Percentiles rank a stretch among this genome's conserved stretches.
These are phyloP conservation scores for Citrus glauca DNA, from an alignment of 345 rosid genomes.

Conservation along the genomic window DNA sequence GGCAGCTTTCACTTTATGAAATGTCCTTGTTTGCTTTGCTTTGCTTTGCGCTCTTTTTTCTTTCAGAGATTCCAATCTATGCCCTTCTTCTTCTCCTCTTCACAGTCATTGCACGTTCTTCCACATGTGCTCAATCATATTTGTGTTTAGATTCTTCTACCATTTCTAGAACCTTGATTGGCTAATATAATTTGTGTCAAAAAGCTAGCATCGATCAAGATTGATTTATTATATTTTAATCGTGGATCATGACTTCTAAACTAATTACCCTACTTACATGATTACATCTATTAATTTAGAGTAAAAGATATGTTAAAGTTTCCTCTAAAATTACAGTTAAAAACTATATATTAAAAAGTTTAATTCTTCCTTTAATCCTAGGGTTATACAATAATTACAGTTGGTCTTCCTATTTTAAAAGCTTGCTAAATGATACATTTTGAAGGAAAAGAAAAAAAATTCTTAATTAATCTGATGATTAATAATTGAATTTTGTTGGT, in stretches of 20 bases:
- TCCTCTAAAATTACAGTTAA: not conserved
- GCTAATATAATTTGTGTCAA: not conserved
- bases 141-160: slow-evolving; percentile 23
- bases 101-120: slow-evolving; percentile 32
- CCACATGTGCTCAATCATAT: slow-evolving; percentile 41
- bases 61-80: slow-evolving; percentile 29
- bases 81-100: not conserved
- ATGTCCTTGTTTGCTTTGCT: slow-evolving; percentile 23
- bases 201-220: not conserved
- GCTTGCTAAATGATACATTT: too few relatives aligned
- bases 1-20: slow-evolving; percentile 54
- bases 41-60: not conserved
- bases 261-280: not conserved
- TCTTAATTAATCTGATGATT: too few relatives aligned
- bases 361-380: too few relatives aligned
- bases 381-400: too few relatives aligned
- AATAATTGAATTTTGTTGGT: too few relatives aligned
- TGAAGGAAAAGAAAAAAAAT: too few relatives aligned
- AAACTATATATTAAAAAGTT: not conserved
- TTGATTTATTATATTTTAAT: not conserved
- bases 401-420: too few relatives aligned
- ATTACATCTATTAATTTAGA: not conserved
- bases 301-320: not conserved
- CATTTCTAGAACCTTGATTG: slow-evolving; percentile 23
- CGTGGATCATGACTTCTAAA: not conserved